Evolutionary conservation across 148 eudicot species (phyloP), one percentile per base, ranked within the genome.

Genomic region (Heliamphora exappendiculata): DNA sequence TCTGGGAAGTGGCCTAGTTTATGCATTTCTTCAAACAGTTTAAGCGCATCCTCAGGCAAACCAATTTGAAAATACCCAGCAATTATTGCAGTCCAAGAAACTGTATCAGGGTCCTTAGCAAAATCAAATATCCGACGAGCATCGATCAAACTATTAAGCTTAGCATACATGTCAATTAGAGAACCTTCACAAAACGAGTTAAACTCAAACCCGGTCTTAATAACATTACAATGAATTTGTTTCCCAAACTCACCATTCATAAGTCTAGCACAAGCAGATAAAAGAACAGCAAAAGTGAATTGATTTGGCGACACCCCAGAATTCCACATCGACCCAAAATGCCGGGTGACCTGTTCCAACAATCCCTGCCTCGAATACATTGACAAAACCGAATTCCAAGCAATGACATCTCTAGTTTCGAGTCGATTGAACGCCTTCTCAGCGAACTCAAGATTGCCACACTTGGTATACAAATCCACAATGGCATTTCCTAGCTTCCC

Each of bases 391-490:
- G 98, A 91, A 74, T 94, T 94, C 93, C 98, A 94, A 70, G 91
- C 85, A 59, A 54, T 19, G 28, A 85, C 86, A 85, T 89, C 94
- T 79, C 77, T 81, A 51, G 70, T 55, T 76, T 86, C 88, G 49
- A 94, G 86, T 67, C 72, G 73, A 19, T 49, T 6, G 72, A 94
- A 94, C n/a, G 90, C 89, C 84, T 74, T 84, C 36, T 77, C 76
- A 0, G 91, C 83, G 45, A 83, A 90, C 49, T 44, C 84, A 77
- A 71, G 7, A 82, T 83, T 74, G 14, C 93, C 93, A 82, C 95
- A 94, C 72, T 94, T 94, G n/a, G 90, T 89, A 69, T 94, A 92
- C 77, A 90, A 91, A 87, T 91, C 97, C 16, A 94, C 72, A 75
- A 94, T 77, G 50, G 89, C 87, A 85, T 82, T 89, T 22, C 88